A percentile compares a stretch with the other conserved stretches of the same genome.
These are phyloP conservation scores for Cynara cardunculus DNA, from an alignment of 129 eudicot genomes.

Conservation along the genomic window DNA sequence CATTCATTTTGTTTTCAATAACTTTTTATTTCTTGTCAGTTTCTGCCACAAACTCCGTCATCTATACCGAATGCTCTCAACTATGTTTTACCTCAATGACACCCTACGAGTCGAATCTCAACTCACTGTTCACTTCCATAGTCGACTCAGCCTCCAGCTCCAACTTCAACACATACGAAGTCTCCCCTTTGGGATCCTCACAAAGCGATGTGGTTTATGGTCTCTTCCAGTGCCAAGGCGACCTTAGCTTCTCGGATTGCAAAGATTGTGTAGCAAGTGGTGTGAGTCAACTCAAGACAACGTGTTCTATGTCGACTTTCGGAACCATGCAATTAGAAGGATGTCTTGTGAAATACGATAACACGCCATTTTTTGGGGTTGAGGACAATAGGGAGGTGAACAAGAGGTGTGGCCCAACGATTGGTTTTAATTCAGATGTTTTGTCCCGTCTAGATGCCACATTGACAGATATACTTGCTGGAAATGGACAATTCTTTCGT, in stretches of 20 bases:
- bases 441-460: slow-evolving; percentile 32
- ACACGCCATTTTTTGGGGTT: slow-evolving; percentile 44
- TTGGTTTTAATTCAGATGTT: slow-evolving; percentile 39
- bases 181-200: slow-evolving; percentile 48
- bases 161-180: slow-evolving; percentile 46
- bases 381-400: slow-evolving; percentile 50
- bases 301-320: slow-evolving; percentile 43
- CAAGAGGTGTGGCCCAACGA: slow-evolving; percentile 53
- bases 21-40: slow-evolving; percentile 6
- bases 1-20: not conserved
- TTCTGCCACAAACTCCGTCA: slow-evolving; percentile 34
- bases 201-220: slow-evolving; percentile 49
- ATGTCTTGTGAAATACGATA: slow-evolving; percentile 53
- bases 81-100: slow-evolving; percentile 30
- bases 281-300: slow-evolving; percentile 47
- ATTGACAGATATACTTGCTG: slow-evolving; percentile 32
- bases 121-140: slow-evolving; percentile 56
- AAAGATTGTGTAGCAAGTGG: slow-evolving; percentile 39
- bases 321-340: slow-evolving; percentile 59
- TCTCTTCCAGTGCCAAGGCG: slow-evolving; percentile 64
- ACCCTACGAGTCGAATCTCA: slow-evolving; percentile 48
- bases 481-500: slow-evolving; percentile 41
- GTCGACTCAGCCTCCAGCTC: slow-evolving; percentile 48
- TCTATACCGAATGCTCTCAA: slow-evolving; percentile 58
- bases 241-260: slow-evolving; percentile 40